Evolutionary conservation across 495 filamentous ascomycete species (phyloP).

Genomic region (Neurospora pannonica): DNA sequence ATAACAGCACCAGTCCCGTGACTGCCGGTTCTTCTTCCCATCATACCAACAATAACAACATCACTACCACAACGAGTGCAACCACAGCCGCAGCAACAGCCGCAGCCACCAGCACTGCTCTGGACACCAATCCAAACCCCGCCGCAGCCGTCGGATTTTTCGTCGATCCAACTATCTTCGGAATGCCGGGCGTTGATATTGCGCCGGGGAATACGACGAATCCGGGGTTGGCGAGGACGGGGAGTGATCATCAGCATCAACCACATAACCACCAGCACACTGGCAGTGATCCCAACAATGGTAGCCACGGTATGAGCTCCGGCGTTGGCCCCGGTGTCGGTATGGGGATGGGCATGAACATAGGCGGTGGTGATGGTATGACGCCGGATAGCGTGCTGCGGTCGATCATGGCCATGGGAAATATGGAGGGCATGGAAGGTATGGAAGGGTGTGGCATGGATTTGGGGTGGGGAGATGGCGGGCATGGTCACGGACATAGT

Average conservation of each 20-base stretch:
- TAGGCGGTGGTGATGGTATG: slow-evolving; percentile 28
- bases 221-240: background rate
- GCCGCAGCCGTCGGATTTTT: background rate
- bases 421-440: slow-evolving; percentile 34
- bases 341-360: slow-evolving; percentile 9
- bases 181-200: background rate
- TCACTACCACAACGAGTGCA: background rate
- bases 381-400: slow-evolving; percentile 42
- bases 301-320: background rate
- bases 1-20: background rate
- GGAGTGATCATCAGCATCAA: background rate
- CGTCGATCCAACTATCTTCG: background rate
- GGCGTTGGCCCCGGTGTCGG: slow-evolving; percentile 1
- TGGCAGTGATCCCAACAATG: background rate
- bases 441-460: background rate
- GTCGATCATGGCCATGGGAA: slow-evolving; percentile 36
- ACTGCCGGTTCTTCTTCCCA: background rate
- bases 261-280: background rate
- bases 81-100: background rate
- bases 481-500: background rate
- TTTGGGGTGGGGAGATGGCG: background rate
- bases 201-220: background rate
- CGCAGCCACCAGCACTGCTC: background rate
- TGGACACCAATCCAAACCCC: background rate
- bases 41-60: background rate